phyloP scores from a whole-genome alignment of 805 yeast genomes.

The Kuraishia capsulata region DNA sequence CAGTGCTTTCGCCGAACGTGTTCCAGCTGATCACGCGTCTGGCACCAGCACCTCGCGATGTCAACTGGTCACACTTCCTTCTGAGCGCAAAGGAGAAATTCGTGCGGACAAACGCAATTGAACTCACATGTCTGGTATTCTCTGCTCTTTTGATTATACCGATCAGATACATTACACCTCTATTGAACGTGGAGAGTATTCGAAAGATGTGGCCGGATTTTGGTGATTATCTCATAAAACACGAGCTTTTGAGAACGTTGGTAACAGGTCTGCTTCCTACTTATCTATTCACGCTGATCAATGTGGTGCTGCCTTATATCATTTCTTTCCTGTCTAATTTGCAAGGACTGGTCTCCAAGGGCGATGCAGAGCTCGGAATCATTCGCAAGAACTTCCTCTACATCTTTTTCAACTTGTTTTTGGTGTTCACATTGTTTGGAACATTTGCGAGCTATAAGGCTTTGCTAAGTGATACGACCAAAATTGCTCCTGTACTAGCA shows the following conservation, averaged over 20 bases:
- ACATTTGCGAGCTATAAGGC: constrained; percentile 54
- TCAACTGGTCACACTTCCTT: constrained; percentile 63
- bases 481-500: constrained; percentile 47
- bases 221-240: constrained; percentile 41
- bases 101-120: constrained; percentile 20
- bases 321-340: constrained; percentile 38
- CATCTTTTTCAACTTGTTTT: constrained; percentile 50
- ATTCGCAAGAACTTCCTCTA: constrained; percentile 51
- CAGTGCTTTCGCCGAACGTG: constrained; percentile 84
- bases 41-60: constrained; percentile 96
- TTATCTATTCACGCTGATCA: constrained; percentile 45
- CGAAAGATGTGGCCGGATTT: constrained; percentile 50
- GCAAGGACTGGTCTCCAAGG: constrained; percentile 48
- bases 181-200: constrained; percentile 46
- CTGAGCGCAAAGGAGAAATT: constrained; percentile 29
- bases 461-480: constrained; percentile 47
- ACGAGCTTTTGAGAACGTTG: constrained; percentile 41
- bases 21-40: constrained; percentile 72
- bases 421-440: constrained; percentile 54
- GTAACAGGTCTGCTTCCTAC: constrained; percentile 60
- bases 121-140: constrained; percentile 32
- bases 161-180: constrained; percentile 46
- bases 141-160: constrained; percentile 45
- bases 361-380: constrained; percentile 50
- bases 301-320: constrained; percentile 44